Evolutionary conservation across 768 basidiomycete genomes (phyloP), one percentile per base, ranked within the genome.

Genomic region (Butyriboletus loyo): DNA sequence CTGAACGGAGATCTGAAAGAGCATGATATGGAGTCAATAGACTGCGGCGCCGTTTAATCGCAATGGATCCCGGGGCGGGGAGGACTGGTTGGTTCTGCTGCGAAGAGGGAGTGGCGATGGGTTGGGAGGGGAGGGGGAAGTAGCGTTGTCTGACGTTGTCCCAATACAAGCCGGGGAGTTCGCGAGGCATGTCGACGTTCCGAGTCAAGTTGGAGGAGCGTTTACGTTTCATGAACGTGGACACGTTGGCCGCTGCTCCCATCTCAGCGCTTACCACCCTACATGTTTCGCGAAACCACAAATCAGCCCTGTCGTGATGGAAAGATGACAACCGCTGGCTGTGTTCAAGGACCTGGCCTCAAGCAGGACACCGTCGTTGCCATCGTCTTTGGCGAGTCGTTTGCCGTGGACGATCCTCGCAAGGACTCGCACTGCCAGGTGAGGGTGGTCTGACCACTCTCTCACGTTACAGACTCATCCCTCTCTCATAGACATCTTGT

Each of bases 81-180:
- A 15, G 49, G 22, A 25, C 17, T 15, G 21, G 28, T n/a, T 30
- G 21, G 27, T 21, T n/a, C 27, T 48, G 49, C 15, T 25, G 49
- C 13, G 22, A 13, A 30, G 27, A 21, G 38, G 19, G 13, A 7
- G 30, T 15, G 19, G 41, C 41, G 13, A 28, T 11, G 25, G 42
- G 28, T 38, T 38, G 21, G 21, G 15, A 11, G 19, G 15, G 34
- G 7, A 77, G 31, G 22, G 84, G 80, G 58, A 84, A 86, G 63
- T 86, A 85, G 10, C 84, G 75, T 36, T 80, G 77, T 49, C 65
- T 70, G 31, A 63, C 61, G 53, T 71, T 62, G 60, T 86, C 82
- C 70, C 76, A 86, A 61, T 79, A 80, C 46, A 84, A 67, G 2
- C 84, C 84, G 45, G 83, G 80, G 11, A 84, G 72, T 13, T 78